phyloP scores from a whole-genome alignment of 352 stramenopile species.

The Phytopythium oedochilum region DNA sequence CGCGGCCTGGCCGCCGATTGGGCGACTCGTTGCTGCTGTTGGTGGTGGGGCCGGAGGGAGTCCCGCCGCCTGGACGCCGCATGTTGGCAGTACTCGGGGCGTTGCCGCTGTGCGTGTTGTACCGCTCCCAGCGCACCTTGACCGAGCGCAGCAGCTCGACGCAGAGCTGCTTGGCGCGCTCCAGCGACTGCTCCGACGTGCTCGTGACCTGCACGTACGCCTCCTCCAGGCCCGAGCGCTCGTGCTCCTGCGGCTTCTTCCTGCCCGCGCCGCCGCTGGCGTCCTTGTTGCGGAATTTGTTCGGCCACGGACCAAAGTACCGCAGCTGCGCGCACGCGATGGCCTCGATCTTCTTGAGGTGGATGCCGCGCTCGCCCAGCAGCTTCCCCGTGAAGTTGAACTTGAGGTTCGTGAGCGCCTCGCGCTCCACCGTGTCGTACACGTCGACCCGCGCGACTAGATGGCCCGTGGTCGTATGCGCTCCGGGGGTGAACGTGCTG shows the following conservation, averaged over 20 bases:
- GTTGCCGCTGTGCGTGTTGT: background rate
- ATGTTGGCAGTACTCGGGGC: background rate
- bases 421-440: conserved; percentile 28
- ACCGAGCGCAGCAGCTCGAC: conserved; percentile 41
- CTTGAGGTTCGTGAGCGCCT: conserved; percentile 41
- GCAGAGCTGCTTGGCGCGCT: conserved; percentile 42
- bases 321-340: conserved; percentile 49
- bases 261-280: conserved; percentile 1
- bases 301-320: conserved; percentile 40
- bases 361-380: conserved; percentile 51
- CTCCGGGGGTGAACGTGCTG: conserved; percentile 19
- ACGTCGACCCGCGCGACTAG: conserved; percentile 25
- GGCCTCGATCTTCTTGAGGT: conserved; percentile 61
- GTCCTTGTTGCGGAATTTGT: conserved; percentile 17
- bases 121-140: conserved; percentile 57
- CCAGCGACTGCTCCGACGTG: conserved; percentile 37
- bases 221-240: conserved; percentile 17
- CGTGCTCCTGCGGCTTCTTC: background rate
- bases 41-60: background rate
- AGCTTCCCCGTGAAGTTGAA: conserved; percentile 67
- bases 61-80: background rate
- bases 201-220: conserved; percentile 49
- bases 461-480: conserved; percentile 25
- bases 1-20: background rate
- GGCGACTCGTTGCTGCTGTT: background rate